Base-by-base conservation (phyloP, 2,329 filamentous ascomycete genomes). In the Pochonia chlamydosporia region DNA sequence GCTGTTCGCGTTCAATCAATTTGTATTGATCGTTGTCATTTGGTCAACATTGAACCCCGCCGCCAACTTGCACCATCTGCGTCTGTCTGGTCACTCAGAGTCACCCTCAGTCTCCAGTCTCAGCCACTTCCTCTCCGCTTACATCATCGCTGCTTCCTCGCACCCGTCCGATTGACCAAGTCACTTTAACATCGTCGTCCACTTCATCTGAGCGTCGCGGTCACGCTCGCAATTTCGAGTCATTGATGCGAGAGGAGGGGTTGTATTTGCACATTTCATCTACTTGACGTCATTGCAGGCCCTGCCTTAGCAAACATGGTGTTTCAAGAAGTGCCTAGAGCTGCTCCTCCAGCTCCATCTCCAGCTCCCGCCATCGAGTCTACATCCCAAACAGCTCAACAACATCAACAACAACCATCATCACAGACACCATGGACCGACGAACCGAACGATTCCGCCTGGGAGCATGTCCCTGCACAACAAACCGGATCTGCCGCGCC, bases 61-160 rank as follows among this genome's bases (percentile, higher is more conserved):
- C n/a, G n/a, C n/a, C n/a, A n/a, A n/a, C n/a, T n/a, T n/a, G n/a
- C n/a, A n/a, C n/a, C n/a, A n/a, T n/a, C n/a, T n/a, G n/a, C n/a
- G n/a, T n/a, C n/a, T n/a, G n/a, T n/a, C n/a, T n/a, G n/a, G n/a
- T n/a, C n/a, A n/a, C n/a, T n/a, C n/a, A n/a, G n/a, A n/a, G n/a
- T n/a, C n/a, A n/a, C n/a, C n/a, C n/a, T n/a, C n/a, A n/a, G 10
- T 36, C 33, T 4, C 33, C 10, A 16, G 10, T 20, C 20, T 1
- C n/a, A 18, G 14, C n/a, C 33, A 18, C 67, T 49, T 66, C 66
- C 23, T 43, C 45, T 39, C 46, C 33, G 46, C 46, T 48, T 48
- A 48, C 46, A 43, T 48, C 46, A 48, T 48, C 40, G 46, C 46
- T 36, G n/a, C 37, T n/a, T 24, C 43, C 13, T 16, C 43, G 20